These are phyloP conservation scores for Cyberlindnera misumaiensis DNA, from an alignment of 805 yeast genomes.

Conservation along the genomic window DNA sequence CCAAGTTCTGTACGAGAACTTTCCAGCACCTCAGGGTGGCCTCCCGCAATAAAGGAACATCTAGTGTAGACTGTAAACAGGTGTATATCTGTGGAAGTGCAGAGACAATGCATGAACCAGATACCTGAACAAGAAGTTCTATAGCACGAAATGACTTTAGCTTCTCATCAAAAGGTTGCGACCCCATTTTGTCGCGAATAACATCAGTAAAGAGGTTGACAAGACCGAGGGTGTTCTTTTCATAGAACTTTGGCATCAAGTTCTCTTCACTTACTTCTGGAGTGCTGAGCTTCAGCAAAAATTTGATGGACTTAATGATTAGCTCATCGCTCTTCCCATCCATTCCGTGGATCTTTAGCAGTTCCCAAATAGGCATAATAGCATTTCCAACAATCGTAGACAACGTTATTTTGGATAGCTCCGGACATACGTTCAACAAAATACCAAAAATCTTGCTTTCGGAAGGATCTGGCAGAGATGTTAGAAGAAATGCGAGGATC, in stretches of 20 bases:
- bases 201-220: conserved; percentile 75
- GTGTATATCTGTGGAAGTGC: conserved; percentile 83
- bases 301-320: conserved; percentile 34
- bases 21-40: conserved; percentile 66
- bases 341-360: conserved; percentile 35
- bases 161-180: conserved; percentile 66
- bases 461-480: conserved; percentile 42
- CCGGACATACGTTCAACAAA: conserved; percentile 46
- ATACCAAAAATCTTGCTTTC: conserved; percentile 45
- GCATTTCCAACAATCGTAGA: conserved; percentile 23
- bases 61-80: conserved; percentile 75
- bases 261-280: conserved; percentile 16
- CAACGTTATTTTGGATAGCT: conserved; percentile 28
- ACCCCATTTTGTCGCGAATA: conserved; percentile 66
- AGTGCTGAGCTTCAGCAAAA: conserved; percentile 26
- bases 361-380: conserved; percentile 31
- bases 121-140: conserved; percentile 51
- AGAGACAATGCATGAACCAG: conserved; percentile 49
- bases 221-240: conserved; percentile 61
- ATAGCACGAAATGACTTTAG: conserved; percentile 68
- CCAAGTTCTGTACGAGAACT: conserved; percentile 49
- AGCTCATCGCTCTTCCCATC: conserved; percentile 26
- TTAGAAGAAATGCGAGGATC: conserved; percentile 52
- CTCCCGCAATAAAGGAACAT: conserved; percentile 49
- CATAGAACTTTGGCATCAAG: conserved; percentile 36